Conservation (phyloP, 441 rosid species). For the Adansonia madagascariensis region DNA sequence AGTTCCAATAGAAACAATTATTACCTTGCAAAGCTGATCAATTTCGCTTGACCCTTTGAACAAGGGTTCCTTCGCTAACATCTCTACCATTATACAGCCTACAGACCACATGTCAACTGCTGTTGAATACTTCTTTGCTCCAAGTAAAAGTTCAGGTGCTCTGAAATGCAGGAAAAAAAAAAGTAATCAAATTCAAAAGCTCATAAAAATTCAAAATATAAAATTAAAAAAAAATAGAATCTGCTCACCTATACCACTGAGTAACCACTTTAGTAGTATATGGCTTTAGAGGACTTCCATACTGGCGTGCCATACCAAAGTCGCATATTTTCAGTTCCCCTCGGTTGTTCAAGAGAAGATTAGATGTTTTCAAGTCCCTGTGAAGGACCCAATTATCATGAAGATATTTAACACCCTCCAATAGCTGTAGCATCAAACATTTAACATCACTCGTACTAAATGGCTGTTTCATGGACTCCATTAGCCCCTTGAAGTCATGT, state of each 20-base stretch:
- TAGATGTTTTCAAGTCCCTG: slow-evolving; percentile 82
- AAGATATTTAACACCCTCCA: slow-evolving; percentile 81
- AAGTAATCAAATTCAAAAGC: slow-evolving; percentile 13
- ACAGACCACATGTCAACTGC: slow-evolving; percentile 96
- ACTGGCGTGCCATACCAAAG: slow-evolving; percentile 82
- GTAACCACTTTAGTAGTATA: slow-evolving; percentile 81
- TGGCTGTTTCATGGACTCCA: slow-evolving; percentile 69
- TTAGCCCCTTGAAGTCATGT: slow-evolving; percentile 75
- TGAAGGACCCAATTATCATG: slow-evolving; percentile 93
- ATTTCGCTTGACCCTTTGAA: slow-evolving; percentile 70
- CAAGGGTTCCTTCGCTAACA: slow-evolving; percentile 66
- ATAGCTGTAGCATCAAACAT: slow-evolving; percentile 77
- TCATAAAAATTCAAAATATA: neutral
- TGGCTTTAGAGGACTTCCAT: slow-evolving; percentile 80
- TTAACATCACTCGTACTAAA: slow-evolving; percentile 87
- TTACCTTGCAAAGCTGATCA: slow-evolving; percentile 75
- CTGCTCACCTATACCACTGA: slow-evolving; percentile 77
- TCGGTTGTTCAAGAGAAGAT: slow-evolving; percentile 71
- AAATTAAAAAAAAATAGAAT: neutral
- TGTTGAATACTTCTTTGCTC: slow-evolving; percentile 79
- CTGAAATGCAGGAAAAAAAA: slow-evolving; percentile 41
- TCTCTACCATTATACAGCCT: slow-evolving; percentile 93
- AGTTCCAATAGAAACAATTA: neutral
- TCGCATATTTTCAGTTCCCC: slow-evolving; percentile 85
- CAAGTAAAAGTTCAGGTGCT: slow-evolving; percentile 87